Conservation (phyloP, 495 filamentous ascomycete species). For the Penicillium robsamsonii region DNA sequence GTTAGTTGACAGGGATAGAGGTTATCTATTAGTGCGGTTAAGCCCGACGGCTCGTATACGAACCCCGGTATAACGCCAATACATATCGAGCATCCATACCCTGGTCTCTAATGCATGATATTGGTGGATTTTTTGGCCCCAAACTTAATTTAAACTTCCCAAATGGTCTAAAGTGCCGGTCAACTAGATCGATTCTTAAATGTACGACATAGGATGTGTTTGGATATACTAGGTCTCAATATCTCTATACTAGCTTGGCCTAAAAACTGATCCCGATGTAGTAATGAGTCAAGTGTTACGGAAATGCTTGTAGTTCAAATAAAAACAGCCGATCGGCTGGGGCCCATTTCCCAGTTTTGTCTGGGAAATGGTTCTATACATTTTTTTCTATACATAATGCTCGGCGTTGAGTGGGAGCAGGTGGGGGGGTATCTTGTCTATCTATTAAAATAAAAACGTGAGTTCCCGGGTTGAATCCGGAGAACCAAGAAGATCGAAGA, state of each 20-base stretch:
- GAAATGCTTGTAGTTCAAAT: neutral
- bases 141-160: neutral
- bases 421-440: slow-evolving; percentile 12
- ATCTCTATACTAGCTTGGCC: neutral
- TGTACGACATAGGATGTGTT: neutral
- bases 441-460: slow-evolving; percentile 3
- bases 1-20: too few relatives aligned
- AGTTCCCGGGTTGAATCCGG: neutral
- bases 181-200: neutral
- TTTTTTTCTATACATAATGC: slow-evolving; percentile 9
- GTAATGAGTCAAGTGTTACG: neutral
- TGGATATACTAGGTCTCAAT: neutral
- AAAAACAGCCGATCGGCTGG: slow-evolving; percentile 1
- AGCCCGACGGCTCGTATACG: neutral
- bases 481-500: slow-evolving; percentile 3
- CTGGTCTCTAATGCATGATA: neutral
- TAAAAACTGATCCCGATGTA: neutral
- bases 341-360: neutral
- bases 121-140: neutral
- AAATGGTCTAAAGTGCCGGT: neutral
- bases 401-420: slow-evolving; percentile 14
- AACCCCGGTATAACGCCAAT: too few relatives aligned
- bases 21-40: too few relatives aligned
- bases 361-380: slow-evolving; percentile 6
- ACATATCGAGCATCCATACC: neutral